phyloP scores from a whole-genome alignment of 2,329 filamentous ascomycete genomes.

The Rutstroemia sp. region DNA sequence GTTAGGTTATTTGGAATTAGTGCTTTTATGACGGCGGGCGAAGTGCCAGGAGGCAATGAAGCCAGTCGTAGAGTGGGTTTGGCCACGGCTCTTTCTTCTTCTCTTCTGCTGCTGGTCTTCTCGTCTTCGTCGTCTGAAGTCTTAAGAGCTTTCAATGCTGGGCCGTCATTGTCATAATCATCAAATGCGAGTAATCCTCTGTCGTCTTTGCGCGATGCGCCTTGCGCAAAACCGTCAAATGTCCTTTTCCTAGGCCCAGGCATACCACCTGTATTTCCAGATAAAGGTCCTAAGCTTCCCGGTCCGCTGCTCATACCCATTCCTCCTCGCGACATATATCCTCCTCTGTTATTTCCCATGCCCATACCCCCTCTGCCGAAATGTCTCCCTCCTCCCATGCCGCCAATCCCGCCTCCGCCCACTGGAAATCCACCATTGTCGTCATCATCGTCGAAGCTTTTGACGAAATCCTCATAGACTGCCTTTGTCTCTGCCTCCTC shows the following conservation, averaged over 20 bases:
- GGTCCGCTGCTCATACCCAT: constrained; percentile 42
- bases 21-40: constrained; percentile 51
- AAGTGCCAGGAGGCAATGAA: constrained; percentile 53
- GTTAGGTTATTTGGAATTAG: constrained; percentile 51
- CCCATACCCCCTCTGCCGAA: constrained; percentile 40
- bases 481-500: constrained; percentile 84
- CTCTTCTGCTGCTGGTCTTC: constrained; percentile 32
- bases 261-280: constrained; percentile 34
- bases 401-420: constrained; percentile 9
- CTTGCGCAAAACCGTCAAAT: constrained; percentile 38
- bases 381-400: constrained; percentile 43
- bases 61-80: constrained; percentile 56
- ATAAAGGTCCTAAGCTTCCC: constrained; percentile 51
- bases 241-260: constrained; percentile 42
- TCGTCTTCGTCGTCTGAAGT: constrained; percentile 35
- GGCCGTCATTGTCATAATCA: constrained; percentile 25
- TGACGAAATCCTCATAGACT: constrained; percentile 80
- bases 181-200: constrained; percentile 28
- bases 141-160: constrained; percentile 20
- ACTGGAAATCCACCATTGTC: constrained; percentile 31
- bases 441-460: constrained; percentile 61
- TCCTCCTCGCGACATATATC: neutral
- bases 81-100: constrained; percentile 49
- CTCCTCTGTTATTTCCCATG: constrained; percentile 20
- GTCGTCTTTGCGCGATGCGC: constrained; percentile 27